Evolutionary conservation across 257 asterid genomes (phyloP).

Genomic region (Rhazya stricta): DNA sequence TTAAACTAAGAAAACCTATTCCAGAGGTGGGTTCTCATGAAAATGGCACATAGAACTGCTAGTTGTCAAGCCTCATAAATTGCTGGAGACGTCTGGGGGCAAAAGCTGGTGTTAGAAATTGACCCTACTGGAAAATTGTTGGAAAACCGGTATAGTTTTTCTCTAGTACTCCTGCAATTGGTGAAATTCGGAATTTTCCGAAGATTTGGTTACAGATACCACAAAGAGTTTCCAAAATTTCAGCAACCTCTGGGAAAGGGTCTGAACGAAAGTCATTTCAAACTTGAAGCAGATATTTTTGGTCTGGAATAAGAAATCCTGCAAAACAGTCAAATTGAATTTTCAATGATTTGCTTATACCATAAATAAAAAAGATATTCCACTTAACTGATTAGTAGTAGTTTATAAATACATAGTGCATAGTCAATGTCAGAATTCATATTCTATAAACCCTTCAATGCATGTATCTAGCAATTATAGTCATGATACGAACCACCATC

Average conservation of each 20-base stretch:
- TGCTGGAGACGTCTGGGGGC: background rate
- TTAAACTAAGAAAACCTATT: background rate
- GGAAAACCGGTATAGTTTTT: background rate
- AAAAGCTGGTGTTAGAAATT: slow-evolving; percentile 1
- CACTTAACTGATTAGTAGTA: background rate
- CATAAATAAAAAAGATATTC: background rate
- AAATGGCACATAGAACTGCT: background rate
- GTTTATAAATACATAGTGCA: background rate
- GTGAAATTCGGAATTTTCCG: background rate
- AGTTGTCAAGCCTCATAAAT: background rate
- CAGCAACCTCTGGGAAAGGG: background rate
- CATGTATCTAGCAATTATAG: no score
- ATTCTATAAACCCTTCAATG: slow-evolving; percentile 1
- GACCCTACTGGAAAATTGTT: background rate
- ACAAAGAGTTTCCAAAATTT: slow-evolving; percentile 5
- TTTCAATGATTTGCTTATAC: background rate
- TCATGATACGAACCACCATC: background rate
- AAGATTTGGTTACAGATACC: background rate
- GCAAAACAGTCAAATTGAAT: background rate
- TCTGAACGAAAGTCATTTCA: background rate
- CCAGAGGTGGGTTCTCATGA: background rate
- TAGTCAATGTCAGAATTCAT: background rate
- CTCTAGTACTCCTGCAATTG: background rate
- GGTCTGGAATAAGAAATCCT: background rate
- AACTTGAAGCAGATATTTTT: slow-evolving; percentile 5